Conservation (phyloP, 345 rosid genomes). For the Rhodamnia argentea region DNA sequence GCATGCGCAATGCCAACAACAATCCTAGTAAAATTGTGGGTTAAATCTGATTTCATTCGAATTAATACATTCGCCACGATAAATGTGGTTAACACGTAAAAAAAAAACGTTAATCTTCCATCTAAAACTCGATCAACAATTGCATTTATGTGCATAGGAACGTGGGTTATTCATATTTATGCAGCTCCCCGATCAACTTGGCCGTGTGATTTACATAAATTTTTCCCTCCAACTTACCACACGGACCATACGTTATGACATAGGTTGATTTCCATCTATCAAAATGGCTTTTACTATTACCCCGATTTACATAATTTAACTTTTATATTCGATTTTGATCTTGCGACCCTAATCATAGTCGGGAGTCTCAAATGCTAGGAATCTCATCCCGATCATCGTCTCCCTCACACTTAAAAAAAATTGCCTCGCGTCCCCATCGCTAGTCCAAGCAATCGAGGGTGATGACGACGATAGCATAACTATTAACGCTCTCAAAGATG, state of each 20-base stretch:
- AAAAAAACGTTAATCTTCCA: background rate
- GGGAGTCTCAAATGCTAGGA: background rate
- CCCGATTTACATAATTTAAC: background rate
- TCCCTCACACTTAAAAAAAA: background rate
- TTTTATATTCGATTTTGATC: background rate
- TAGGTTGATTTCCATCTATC: background rate
- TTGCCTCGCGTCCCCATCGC: background rate
- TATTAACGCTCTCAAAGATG: background rate
- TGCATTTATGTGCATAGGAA: background rate
- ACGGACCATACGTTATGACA: no score
- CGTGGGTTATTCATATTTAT: background rate
- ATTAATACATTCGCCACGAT: background rate
- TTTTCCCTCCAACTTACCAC: background rate
- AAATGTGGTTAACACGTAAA: background rate
- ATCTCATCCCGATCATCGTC: background rate
- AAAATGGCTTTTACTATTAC: background rate
- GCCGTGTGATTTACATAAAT: background rate
- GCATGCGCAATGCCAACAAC: background rate
- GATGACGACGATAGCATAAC: background rate
- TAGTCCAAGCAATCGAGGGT: background rate
- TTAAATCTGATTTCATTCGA: background rate
- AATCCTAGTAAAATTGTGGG: background rate
- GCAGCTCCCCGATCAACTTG: background rate
- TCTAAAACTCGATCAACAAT: background rate
- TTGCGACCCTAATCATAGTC: background rate